These are phyloP conservation scores for Senecio squalidus DNA, from an alignment of 140 eudicot genomes.

Conservation along the genomic window DNA sequence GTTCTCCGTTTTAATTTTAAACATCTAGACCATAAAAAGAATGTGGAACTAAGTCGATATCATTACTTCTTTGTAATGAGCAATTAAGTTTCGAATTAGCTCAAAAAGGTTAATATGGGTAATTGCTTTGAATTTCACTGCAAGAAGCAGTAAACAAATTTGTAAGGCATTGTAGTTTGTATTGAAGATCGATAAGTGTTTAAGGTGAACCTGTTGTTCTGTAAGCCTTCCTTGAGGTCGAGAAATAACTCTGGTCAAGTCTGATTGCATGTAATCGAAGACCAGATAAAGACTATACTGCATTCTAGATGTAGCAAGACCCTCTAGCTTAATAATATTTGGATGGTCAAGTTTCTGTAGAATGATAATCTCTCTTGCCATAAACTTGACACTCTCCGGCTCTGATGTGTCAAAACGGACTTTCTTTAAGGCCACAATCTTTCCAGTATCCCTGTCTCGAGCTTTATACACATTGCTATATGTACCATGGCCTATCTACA, in stretches of 20 bases:
- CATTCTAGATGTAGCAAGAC: slow-evolving; percentile 88
- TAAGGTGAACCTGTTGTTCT: slow-evolving; percentile 62
- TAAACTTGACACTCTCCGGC: slow-evolving; percentile 73
- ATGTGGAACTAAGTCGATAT: too few relatives aligned
- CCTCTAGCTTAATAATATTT: slow-evolving; percentile 82
- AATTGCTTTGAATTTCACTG: background rate
- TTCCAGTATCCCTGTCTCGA: slow-evolving; percentile 63
- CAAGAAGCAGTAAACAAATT: background rate
- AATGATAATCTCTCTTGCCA: slow-evolving; percentile 83
- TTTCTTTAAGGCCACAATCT: slow-evolving; percentile 79
- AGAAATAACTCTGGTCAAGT: slow-evolving; percentile 56
- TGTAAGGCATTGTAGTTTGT: background rate
- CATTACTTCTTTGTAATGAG: background rate
- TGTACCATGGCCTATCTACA: slow-evolving; percentile 80
- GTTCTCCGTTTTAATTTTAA: too few relatives aligned
- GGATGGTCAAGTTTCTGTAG: slow-evolving; percentile 75
- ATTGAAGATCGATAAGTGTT: slow-evolving; percentile 5
- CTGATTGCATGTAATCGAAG: slow-evolving; percentile 74
- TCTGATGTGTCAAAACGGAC: slow-evolving; percentile 89
- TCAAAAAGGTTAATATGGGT: too few relatives aligned
- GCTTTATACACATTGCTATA: slow-evolving; percentile 91
- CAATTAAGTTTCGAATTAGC: background rate
- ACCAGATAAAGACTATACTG: slow-evolving; percentile 85
- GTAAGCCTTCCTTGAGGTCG: slow-evolving; percentile 69
- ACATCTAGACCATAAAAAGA: too few relatives aligned